Conservation (phyloP, 179 eudicot species). For the Dionaea muscipula region DNA sequence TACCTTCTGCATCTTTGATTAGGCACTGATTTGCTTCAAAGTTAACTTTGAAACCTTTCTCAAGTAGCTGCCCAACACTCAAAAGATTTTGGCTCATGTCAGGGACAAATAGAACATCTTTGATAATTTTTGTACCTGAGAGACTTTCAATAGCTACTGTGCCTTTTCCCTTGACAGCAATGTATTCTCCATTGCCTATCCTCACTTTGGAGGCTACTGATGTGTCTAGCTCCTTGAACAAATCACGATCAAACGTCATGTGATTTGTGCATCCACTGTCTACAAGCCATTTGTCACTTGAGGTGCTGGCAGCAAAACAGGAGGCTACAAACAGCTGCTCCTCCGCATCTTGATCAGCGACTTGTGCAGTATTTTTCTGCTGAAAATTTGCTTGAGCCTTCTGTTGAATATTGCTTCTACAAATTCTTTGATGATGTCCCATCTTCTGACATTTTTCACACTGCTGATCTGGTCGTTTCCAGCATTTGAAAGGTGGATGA, state of each 20-base stretch:
- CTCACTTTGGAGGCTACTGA: neutral
- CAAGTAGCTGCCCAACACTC: neutral
- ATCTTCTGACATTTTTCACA: too few relatives aligned
- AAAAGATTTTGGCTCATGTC: neutral
- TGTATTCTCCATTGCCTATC: neutral
- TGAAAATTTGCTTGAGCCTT: too few relatives aligned
- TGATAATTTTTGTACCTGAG: neutral
- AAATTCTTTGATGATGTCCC: too few relatives aligned
- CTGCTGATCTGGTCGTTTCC: too few relatives aligned
- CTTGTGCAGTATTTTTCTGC: neutral
- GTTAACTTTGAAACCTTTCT: neutral
- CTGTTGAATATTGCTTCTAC: neutral
- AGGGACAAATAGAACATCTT: neutral
- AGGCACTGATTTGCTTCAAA: neutral
- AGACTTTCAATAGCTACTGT: neutral
- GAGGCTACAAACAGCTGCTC: neutral
- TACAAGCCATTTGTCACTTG: neutral
- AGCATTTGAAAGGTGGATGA: too few relatives aligned
- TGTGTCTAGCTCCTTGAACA: neutral
- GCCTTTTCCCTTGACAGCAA: neutral
- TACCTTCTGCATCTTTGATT: neutral
- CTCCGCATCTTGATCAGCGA: neutral
- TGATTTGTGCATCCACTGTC: neutral
- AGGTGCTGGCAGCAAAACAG: neutral
- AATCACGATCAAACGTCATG: neutral